Conservation (phyloP, 2,329 filamentous ascomycete genomes). For the Septoria linicola region DNA sequence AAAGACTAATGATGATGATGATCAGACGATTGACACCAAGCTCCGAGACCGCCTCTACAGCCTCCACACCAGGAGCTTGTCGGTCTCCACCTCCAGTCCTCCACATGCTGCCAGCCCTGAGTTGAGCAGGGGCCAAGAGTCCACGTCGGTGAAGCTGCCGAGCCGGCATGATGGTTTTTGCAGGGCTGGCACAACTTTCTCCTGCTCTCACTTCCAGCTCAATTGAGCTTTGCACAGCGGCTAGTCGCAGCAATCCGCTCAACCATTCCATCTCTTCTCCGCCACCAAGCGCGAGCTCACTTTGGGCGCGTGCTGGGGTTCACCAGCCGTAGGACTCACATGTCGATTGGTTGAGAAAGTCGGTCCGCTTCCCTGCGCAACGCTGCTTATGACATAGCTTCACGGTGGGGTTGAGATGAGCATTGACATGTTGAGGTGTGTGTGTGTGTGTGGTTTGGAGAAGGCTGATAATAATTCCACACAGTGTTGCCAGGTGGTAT, state of each 20-base stretch:
- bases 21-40: neutral
- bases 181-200: no score
- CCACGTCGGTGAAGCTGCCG: no score
- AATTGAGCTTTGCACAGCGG: constrained; percentile 12
- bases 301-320: neutral
- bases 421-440: neutral
- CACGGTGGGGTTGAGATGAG: constrained; percentile 8
- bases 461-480: neutral
- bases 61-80: neutral
- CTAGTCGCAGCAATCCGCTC: constrained; percentile 9
- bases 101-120: neutral
- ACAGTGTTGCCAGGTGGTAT: neutral
- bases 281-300: neutral
- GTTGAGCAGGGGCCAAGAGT: no score
- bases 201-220: neutral
- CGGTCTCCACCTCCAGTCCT: neutral
- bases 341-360: constrained; percentile 11
- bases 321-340: neutral
- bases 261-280: neutral
- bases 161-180: no score
- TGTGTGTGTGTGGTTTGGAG: no score
- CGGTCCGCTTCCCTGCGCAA: constrained; percentile 10
- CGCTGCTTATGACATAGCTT: constrained; percentile 3
- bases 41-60: constrained; percentile 5
- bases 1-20: neutral